Evolutionary conservation across 768 basidiomycete species (phyloP), one percentile per base, ranked within the genome.

Genomic region (Boletus sp.): DNA sequence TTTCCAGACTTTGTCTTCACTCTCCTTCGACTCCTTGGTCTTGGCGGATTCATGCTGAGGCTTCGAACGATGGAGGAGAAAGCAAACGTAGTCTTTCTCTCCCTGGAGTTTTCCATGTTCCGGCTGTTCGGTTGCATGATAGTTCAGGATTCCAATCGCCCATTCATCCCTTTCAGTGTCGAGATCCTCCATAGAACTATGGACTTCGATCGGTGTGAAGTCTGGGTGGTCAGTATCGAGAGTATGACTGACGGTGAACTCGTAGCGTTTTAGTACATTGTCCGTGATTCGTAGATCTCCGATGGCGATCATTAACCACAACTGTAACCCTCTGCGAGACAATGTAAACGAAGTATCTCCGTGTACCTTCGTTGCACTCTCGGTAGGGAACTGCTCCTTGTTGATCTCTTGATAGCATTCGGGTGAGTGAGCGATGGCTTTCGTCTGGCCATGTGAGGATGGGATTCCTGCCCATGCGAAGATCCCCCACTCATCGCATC

Each of bases 401-500:
- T 43, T 5, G 42, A 54, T 57, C 34, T 51, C 30, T 17, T 51
- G 60, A 35, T 64, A 66, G 37, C 64, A 57, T 5, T 44, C 52
- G 13, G 64, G 64, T 1, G 61, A 60, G 3, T 43, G 50, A 3
- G 61, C 53, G 15, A 65, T 57, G 5, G 53, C 54, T 15, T 14
- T 55, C 5, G 57, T 60, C 41, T 40, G 52, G 38, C 44, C 44
- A 5, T 62, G 47, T 10, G 52, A 47, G 7, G 61, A 66, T 4
- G 61, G 51, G 1, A 49, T 41, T 9, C 64, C 58, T 15, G 64
- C 58, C 64, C 64, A 66, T 14, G 55, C 64, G 30, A 65, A 63
- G 44, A 66, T 66, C 8, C 53, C 58, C 64, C 61, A 63, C 19
- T 65, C 61, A 34, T 60, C 58, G 7, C 64, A 66, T 42, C 54